Percentiles rank a stretch among this genome's conserved stretches.
phyloP scores from a whole-genome alignment of 495 filamentous ascomycete genomes.

The Penicillium canescens region DNA sequence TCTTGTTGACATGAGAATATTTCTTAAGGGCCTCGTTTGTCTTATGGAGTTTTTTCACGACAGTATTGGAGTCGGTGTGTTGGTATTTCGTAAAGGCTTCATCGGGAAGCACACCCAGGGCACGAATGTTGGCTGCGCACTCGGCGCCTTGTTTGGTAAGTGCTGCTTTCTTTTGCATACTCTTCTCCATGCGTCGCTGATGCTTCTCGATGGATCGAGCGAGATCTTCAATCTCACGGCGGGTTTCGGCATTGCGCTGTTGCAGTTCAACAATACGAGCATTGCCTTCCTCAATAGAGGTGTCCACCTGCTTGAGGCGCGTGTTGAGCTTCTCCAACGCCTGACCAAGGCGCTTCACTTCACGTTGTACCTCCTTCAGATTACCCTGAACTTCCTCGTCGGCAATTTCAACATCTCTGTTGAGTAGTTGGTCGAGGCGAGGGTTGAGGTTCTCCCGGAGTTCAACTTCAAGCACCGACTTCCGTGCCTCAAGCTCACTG shows the following conservation, averaged over 20 bases:
- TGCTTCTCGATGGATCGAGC: constrained; percentile 80
- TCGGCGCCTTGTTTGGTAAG: constrained; percentile 75
- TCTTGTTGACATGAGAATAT: constrained; percentile 98
- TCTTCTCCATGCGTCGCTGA: constrained; percentile 90
- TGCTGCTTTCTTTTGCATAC: constrained; percentile 79
- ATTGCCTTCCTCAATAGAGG: constrained; percentile 66
- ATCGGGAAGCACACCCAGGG: constrained; percentile 90
- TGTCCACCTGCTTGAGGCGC: constrained; percentile 71
- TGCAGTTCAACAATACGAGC: constrained; percentile 60
- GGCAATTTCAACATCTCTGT: constrained; percentile 70
- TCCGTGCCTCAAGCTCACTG: constrained; percentile 77
- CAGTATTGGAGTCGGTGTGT: constrained; percentile 71
- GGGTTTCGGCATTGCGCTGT: constrained; percentile 63
- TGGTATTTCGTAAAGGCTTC: constrained; percentile 92
- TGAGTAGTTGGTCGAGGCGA: constrained; percentile 82
- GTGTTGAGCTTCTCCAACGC: constrained; percentile 60
- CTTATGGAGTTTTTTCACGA: constrained; percentile 85
- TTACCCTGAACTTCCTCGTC: constrained; percentile 60
- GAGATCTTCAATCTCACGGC: constrained; percentile 70
- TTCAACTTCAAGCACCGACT: constrained; percentile 78
- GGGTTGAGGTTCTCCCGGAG: constrained; percentile 82
- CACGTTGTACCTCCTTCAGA: constrained; percentile 76
- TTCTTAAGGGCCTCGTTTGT: constrained; percentile 94
- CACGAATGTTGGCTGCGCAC: constrained; percentile 82
- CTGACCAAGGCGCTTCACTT: constrained; percentile 74